These are phyloP conservation scores for Laguncularia racemosa DNA, from an alignment of 345 rosid species.

Conservation along the genomic window DNA sequence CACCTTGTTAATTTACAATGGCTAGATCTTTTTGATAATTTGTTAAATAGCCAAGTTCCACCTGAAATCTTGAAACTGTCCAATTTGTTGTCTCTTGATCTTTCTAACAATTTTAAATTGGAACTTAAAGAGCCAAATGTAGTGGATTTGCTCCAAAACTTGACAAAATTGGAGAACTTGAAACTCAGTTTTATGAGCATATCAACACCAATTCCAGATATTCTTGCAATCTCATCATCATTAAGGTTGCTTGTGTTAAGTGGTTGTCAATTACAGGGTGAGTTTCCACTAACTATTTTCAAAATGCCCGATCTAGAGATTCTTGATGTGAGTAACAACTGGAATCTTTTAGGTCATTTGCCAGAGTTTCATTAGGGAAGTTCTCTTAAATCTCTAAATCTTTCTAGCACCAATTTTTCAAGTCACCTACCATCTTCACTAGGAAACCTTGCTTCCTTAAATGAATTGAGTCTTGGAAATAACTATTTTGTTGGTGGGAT, in stretches of 20 bases:
- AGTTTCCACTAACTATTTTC: constrained; percentile 9
- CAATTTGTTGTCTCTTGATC: constrained; percentile 18
- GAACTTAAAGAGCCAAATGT: constrained; percentile 5
- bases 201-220: neutral
- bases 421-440: constrained; percentile 7
- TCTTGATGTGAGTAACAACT: neutral
- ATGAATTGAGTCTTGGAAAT: neutral
- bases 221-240: constrained; percentile 6
- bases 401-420: neutral
- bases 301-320: constrained; percentile 9
- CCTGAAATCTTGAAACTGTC: constrained; percentile 8
- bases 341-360: constrained; percentile 3
- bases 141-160: neutral
- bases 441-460: constrained; percentile 11
- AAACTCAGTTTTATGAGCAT: neutral
- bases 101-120: neutral
- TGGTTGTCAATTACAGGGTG: neutral
- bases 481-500: constrained; percentile 5
- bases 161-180: constrained; percentile 13
- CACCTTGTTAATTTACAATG: constrained; percentile 10
- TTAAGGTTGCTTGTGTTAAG: constrained; percentile 1
- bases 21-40: constrained; percentile 12
- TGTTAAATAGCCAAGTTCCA: constrained; percentile 19
- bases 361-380: constrained; percentile 12
- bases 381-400: neutral